Conservation (phyloP, 768 basidiomycete species). For the Dictyophora rubrovolvata region DNA sequence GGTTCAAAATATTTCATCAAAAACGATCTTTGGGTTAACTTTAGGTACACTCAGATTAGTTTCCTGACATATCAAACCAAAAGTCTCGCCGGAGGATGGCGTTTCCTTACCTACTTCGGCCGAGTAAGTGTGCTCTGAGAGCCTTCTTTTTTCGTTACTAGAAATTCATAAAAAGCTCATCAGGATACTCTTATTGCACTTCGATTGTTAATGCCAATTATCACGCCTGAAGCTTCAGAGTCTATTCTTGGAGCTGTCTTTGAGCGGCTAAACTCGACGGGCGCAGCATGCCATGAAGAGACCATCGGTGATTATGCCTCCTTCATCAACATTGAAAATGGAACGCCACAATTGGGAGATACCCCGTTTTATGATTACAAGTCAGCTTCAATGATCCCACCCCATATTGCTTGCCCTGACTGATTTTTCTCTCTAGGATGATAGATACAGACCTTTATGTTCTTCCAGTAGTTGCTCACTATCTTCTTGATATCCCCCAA, state of each 20-base stretch:
- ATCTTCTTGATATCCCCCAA: slow-evolving; percentile 34
- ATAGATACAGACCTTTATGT: slow-evolving; percentile 35
- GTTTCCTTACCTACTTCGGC: slow-evolving; percentile 27
- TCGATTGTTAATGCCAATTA: slow-evolving; percentile 30
- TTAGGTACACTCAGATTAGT: slow-evolving; percentile 16
- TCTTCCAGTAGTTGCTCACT: slow-evolving; percentile 32
- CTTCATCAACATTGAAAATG: slow-evolving; percentile 30
- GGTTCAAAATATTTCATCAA: background rate
- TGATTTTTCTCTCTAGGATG: slow-evolving; percentile 20
- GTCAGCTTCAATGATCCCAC: slow-evolving; percentile 10
- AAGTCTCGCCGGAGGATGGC: slow-evolving; percentile 35
- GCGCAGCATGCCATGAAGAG: slow-evolving; percentile 35
- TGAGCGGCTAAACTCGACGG: slow-evolving; percentile 31
- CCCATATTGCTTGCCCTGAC: background rate
- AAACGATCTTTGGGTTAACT: background rate
- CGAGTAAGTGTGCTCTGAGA: slow-evolving; percentile 12
- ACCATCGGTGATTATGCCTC: slow-evolving; percentile 32
- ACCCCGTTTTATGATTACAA: slow-evolving; percentile 32
- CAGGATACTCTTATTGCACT: slow-evolving; percentile 36
- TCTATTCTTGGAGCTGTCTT: slow-evolving; percentile 35
- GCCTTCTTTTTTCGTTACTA: background rate
- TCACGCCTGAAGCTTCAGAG: slow-evolving; percentile 31
- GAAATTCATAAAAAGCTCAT: slow-evolving; percentile 19
- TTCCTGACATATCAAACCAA: slow-evolving; percentile 32
- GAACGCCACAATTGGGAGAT: slow-evolving; percentile 27